phyloP scores from a whole-genome alignment of 2,329 filamentous ascomycete species.

The Aspergillus glaucus region DNA sequence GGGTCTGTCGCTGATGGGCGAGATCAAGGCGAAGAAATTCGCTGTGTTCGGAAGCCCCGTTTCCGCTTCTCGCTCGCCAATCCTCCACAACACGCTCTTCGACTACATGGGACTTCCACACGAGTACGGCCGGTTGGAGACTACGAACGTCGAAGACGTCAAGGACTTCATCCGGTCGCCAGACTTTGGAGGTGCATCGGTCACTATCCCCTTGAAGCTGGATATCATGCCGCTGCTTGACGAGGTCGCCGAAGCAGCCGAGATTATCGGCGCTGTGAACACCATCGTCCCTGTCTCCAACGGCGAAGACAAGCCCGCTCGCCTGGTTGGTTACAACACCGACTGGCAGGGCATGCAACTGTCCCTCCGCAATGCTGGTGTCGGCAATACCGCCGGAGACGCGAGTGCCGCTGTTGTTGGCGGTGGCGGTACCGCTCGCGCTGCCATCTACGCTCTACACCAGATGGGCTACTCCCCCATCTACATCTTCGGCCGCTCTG shows the following conservation, averaged over 20 bases:
- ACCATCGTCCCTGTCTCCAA: constrained; percentile 66
- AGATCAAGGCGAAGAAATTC: constrained; percentile 69
- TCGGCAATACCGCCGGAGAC: constrained; percentile 39
- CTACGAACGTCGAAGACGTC: constrained; percentile 57
- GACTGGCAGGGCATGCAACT: constrained; percentile 92
- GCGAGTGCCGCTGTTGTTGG: constrained; percentile 73
- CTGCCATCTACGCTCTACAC: constrained; percentile 82
- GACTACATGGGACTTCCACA: constrained; percentile 71
- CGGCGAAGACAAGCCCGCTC: constrained; percentile 38
- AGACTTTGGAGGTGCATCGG: constrained; percentile 85
- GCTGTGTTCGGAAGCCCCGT: constrained; percentile 86
- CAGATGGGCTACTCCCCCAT: constrained; percentile 78
- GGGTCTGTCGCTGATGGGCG: constrained; percentile 70
- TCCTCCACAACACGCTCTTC: constrained; percentile 85
- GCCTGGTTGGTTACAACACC: constrained; percentile 81
- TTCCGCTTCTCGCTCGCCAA: constrained; percentile 72
- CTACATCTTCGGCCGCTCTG: constrained; percentile 75
- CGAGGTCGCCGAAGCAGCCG: constrained; percentile 69
- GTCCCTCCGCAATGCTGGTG: constrained; percentile 64
- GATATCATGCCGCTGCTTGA: constrained; percentile 79
- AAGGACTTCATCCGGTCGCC: constrained; percentile 59
- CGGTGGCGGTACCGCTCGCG: constrained; percentile 84
- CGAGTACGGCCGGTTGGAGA: constrained; percentile 70
- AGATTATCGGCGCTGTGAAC: constrained; percentile 85
- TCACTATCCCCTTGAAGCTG: constrained; percentile 91